A percentile compares a stretch with the other conserved stretches of the same genome.
These are phyloP conservation scores for Rhodotorula kratochvilovae DNA, from an alignment of 768 basidiomycete genomes.

Conservation along the genomic window DNA sequence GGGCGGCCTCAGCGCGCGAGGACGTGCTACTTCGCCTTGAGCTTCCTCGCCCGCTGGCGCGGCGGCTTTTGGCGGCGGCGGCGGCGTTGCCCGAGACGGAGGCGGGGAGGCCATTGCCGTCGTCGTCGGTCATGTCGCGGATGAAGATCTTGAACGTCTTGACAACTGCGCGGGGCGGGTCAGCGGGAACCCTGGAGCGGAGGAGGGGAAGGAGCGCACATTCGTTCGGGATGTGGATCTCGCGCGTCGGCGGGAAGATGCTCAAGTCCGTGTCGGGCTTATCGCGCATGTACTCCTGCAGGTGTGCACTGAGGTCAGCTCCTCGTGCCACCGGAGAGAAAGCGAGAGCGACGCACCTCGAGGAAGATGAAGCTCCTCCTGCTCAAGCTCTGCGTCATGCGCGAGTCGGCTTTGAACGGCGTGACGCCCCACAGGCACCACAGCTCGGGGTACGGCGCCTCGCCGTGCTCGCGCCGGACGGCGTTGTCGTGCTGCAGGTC, in stretches of 20 bases:
- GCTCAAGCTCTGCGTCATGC: slow-evolving; percentile 16
- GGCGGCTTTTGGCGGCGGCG: background rate
- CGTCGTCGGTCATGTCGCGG: slow-evolving; percentile 12
- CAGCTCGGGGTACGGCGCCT: background rate
- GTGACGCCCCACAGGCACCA: slow-evolving; percentile 23
- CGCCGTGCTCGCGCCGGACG: background rate
- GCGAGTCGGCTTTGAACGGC: slow-evolving; percentile 11
- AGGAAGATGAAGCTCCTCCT: slow-evolving; percentile 4
- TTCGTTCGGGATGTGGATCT: slow-evolving; percentile 20
- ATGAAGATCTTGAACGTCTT: slow-evolving; percentile 16
- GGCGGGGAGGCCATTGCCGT: background rate
- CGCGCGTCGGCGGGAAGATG: slow-evolving; percentile 11
- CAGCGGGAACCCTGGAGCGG: too few relatives aligned
- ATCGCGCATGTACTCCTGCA: slow-evolving; percentile 5
- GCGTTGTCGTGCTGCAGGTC: slow-evolving; percentile 6
- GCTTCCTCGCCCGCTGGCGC: background rate
- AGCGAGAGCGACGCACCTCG: background rate
- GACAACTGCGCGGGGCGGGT: background rate
- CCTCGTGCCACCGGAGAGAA: background rate
- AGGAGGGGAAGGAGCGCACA: background rate
- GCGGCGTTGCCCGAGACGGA: background rate
- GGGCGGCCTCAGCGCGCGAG: background rate
- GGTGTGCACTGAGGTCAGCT: too few relatives aligned
- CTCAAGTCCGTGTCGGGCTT: slow-evolving; percentile 2
- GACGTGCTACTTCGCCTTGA: background rate